Evolutionary conservation across 2,329 filamentous ascomycete genomes (phyloP).

Genomic region (Phyllosticta paracitricarpa): DNA sequence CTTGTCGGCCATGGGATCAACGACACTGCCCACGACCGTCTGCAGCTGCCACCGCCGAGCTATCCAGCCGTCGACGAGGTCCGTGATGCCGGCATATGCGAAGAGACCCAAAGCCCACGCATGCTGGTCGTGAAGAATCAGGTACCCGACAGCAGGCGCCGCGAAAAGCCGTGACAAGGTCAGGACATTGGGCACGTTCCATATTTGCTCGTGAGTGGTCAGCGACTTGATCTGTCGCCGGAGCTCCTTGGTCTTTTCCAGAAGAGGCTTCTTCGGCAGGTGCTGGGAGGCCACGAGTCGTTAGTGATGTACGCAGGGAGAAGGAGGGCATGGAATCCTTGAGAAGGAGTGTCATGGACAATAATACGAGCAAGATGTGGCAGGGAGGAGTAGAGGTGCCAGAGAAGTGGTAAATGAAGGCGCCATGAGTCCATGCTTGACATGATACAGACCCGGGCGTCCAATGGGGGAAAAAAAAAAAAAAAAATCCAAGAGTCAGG

Average conservation of each 20-base stretch:
- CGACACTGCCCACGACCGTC: constrained; percentile 88
- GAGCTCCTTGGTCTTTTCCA: constrained; percentile 20
- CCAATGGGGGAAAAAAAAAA: background rate
- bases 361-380: background rate
- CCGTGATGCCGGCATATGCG: constrained; percentile 81
- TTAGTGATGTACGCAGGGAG: constrained; percentile 7
- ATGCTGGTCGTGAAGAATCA: constrained; percentile 75
- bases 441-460: background rate
- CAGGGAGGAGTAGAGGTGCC: background rate
- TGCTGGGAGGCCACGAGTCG: constrained; percentile 6
- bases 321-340: constrained; percentile 1
- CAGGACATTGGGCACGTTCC: constrained; percentile 88
- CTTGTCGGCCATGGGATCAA: constrained; percentile 97
- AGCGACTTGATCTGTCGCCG: constrained; percentile 21
- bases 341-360: background rate
- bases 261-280: constrained; percentile 15
- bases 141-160: constrained; percentile 78
- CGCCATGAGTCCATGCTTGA: background rate
- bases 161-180: constrained; percentile 77
- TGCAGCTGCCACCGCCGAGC: constrained; percentile 78
- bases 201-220: constrained; percentile 74
- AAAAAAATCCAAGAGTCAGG: background rate
- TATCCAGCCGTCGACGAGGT: constrained; percentile 89
- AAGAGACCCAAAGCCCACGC: constrained; percentile 75
- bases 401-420: constrained; percentile 1